Percentiles rank a stretch among this genome's conserved stretches.
These are phyloP conservation scores for Deuterostichococcus epilithicus DNA, from an alignment of 139 green algal species.

Conservation along the genomic window DNA sequence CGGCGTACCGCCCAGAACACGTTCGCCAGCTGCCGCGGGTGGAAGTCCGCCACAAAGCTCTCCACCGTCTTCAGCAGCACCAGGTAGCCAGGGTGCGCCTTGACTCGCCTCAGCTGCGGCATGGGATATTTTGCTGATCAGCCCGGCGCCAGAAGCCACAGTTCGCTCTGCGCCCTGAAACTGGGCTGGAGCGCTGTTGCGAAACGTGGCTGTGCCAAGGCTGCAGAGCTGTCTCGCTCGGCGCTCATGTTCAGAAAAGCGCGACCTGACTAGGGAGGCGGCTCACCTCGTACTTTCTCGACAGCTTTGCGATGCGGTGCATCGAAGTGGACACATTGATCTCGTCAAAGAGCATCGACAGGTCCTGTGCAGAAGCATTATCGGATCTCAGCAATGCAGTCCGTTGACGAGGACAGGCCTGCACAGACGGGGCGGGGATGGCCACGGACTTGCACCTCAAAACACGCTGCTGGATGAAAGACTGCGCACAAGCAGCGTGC, in stretches of 20 bases:
- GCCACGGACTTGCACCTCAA: no score
- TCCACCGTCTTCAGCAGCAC: slow-evolving; percentile 32
- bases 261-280: background rate
- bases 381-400: no score
- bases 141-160: no score
- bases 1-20: slow-evolving; percentile 22
- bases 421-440: no score
- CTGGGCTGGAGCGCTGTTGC: no score
- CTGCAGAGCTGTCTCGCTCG: no score
- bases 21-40: slow-evolving; percentile 69
- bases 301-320: slow-evolving; percentile 60
- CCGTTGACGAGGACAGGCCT: no score
- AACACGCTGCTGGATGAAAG: no score
- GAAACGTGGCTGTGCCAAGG: no score
- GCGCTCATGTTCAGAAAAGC: background rate
- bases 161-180: no score
- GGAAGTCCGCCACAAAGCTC: slow-evolving; percentile 30
- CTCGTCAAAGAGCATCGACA: slow-evolving; percentile 42
- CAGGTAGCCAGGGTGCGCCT: slow-evolving; percentile 10
- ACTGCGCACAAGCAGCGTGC: no score
- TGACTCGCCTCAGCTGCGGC: background rate
- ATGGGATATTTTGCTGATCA: no score
- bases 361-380: background rate
- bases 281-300: slow-evolving; percentile 4
- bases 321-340: slow-evolving; percentile 74